A percentile compares a stretch with the other conserved stretches of the same genome.
phyloP scores from a whole-genome alignment of 139 green algal genomes.

The Astrephomene gubernaculifera region DNA sequence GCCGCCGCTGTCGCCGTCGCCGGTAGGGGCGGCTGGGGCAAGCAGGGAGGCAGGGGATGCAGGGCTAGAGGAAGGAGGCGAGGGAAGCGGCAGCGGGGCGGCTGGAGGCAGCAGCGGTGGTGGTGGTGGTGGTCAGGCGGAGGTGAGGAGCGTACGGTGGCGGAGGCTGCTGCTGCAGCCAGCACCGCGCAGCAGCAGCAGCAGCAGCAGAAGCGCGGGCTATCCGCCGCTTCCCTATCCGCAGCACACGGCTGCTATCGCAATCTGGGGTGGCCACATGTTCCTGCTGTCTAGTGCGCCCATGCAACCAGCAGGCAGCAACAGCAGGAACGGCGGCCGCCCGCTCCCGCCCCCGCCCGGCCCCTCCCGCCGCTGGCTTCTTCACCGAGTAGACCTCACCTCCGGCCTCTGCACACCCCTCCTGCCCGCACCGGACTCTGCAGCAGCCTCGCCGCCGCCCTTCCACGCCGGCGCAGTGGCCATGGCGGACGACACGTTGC shows the following conservation, averaged over 20 bases:
- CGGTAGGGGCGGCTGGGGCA: no score
- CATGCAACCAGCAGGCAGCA: neutral
- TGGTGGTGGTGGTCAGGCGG: neutral
- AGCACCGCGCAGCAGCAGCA: neutral
- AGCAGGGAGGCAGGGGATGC: no score
- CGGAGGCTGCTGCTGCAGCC: slow-evolving; percentile 3
- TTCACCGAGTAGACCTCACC: neutral
- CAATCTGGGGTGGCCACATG: neutral
- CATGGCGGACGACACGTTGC: slow-evolving; percentile 30
- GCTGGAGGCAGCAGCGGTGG: neutral
- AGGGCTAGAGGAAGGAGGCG: no score
- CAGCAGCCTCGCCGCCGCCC: neutral
- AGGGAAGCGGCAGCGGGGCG: neutral
- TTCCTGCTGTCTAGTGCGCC: slow-evolving; percentile 15
- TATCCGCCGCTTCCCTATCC: neutral
- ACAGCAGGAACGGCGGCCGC: neutral
- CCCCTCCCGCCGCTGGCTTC: neutral
- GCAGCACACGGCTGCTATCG: neutral
- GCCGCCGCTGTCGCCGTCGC: no score
- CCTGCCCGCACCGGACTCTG: neutral
- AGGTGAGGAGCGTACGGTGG: neutral
- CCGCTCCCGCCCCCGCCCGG: neutral
- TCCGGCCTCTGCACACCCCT: neutral
- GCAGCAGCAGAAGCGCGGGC: neutral
- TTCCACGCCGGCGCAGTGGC: slow-evolving; percentile 14